phyloP scores from a whole-genome alignment of 805 yeast genomes.

The Kodamaea fukazawae region DNA sequence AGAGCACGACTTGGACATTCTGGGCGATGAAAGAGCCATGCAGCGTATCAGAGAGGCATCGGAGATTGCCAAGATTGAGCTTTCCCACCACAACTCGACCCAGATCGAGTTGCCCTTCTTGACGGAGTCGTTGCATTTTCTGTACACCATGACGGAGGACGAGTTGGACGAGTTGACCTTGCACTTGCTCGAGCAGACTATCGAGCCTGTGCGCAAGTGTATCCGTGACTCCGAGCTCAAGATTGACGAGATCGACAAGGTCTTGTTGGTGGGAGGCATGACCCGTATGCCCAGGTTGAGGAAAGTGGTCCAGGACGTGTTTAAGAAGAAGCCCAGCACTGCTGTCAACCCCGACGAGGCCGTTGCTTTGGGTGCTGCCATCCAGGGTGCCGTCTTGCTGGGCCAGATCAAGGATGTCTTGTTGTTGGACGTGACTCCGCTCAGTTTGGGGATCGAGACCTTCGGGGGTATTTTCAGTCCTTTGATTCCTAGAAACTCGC shows the following conservation, averaged over 20 bases:
- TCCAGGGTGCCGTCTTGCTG: conserved; percentile 28
- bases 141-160: conserved; percentile 57
- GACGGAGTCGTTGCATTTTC: conserved; percentile 58
- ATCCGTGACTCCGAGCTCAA: conserved; percentile 69
- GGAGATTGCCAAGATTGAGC: conserved; percentile 71
- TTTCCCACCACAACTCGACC: conserved; percentile 62
- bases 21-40: conserved; percentile 53
- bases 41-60: conserved; percentile 80
- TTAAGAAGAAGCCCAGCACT: conserved; percentile 64
- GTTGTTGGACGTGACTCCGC: conserved; percentile 27
- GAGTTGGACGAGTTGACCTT: conserved; percentile 66
- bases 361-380: conserved; percentile 30
- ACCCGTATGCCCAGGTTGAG: conserved; percentile 84
- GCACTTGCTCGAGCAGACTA: conserved; percentile 63
- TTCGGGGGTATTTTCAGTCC: conserved; percentile 84
- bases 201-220: conserved; percentile 72
- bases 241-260: conserved; percentile 66
- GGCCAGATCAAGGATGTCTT: conserved; percentile 28
- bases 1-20: conserved; percentile 52
- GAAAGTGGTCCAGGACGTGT: conserved; percentile 55
- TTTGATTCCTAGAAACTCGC: conserved; percentile 71
- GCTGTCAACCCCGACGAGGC: conserved; percentile 72
- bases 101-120: conserved; percentile 71
- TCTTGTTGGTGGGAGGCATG: conserved; percentile 84
- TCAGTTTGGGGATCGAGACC: conserved; percentile 65